Base-by-base conservation (phyloP, 176 grass and related monocot genomes). In the Carex cristatella region DNA sequence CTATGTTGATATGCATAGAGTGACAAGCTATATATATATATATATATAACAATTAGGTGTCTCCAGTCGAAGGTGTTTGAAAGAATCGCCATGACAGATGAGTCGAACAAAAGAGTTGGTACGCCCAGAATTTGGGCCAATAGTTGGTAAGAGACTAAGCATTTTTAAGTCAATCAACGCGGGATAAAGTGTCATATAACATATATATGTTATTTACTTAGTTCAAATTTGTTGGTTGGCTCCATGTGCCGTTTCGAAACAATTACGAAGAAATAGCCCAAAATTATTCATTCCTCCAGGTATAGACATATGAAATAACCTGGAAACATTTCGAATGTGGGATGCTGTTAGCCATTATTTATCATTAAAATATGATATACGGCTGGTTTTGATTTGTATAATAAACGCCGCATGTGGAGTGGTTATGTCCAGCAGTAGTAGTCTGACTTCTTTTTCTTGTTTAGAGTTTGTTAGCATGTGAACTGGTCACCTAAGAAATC, bases 11-110 rank as follows among this genome's bases (percentile, higher is more conserved):
- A 83, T 67, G 61, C 30, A 80, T 40, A 80, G 8, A 48, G 37
- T 15, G n/a, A n/a, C 48, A 51, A 51, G 48, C 60, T 23, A 7
- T 66, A 67, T 40, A 40, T 38, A 38, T 38, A 38, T 73, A 73
- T 81, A 48, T 63, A 64, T 13, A 61, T 38, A 37, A 14, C 15
- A 80, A 23, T 80, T 33, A 81, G 56, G 58, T 81, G 79, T 15
- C 58, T 61, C 35, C 60, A 82, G 49, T 67, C 46, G 54, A 83
- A 49, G 12, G 12, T 68, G 40, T 83, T 31, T 83, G 33, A 83
- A 83, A 65, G 80, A 83, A 68, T 83, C 57, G 4, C 31, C n/a
- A 49, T 55, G 61, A 23, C 80, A 83, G 40, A 83, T 67, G 56
- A 67, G 40, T 67, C 7, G 7, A 19, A 62, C 62, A 30, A 72